These are phyloP conservation scores for Ceratocystis diversiconidia DNA, from an alignment of 2,329 filamentous ascomycete genomes.

Conservation along the genomic window DNA sequence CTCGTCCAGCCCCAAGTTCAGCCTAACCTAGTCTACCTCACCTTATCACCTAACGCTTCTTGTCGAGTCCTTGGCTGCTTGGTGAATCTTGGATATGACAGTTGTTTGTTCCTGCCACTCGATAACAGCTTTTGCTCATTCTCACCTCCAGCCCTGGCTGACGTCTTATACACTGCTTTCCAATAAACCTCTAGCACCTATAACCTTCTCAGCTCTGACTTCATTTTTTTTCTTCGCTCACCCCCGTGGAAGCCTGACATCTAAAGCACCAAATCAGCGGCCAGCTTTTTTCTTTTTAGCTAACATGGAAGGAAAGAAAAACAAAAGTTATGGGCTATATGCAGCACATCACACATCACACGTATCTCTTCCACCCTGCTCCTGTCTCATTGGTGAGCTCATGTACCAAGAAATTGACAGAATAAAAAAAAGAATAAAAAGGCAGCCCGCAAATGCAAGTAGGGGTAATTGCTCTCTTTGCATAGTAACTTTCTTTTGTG, in stretches of 20 bases:
- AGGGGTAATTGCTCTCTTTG: neutral
- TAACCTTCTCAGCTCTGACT: too few relatives aligned
- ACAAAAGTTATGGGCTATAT: neutral
- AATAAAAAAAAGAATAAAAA: neutral
- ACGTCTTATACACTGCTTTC: too few relatives aligned
- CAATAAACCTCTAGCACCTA: too few relatives aligned
- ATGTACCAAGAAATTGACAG: neutral
- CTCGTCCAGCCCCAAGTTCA: neutral
- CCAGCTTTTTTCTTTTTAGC: too few relatives aligned
- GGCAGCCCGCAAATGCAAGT: neutral
- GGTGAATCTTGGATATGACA: neutral
- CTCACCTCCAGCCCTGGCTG: neutral
- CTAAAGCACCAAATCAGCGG: too few relatives aligned
- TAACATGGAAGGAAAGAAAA: too few relatives aligned
- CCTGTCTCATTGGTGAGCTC: neutral
- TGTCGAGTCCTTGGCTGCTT: neutral
- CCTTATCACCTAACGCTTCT: neutral
- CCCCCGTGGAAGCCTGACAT: too few relatives aligned
- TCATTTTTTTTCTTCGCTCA: too few relatives aligned
- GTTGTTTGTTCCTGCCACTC: neutral
- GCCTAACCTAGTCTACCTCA: neutral
- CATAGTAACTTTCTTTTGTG: neutral
- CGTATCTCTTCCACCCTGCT: neutral
- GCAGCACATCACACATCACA: neutral
- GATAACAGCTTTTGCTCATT: neutral